These are phyloP conservation scores for Podospora australis DNA, from an alignment of 495 filamentous ascomycete genomes.

Conservation along the genomic window DNA sequence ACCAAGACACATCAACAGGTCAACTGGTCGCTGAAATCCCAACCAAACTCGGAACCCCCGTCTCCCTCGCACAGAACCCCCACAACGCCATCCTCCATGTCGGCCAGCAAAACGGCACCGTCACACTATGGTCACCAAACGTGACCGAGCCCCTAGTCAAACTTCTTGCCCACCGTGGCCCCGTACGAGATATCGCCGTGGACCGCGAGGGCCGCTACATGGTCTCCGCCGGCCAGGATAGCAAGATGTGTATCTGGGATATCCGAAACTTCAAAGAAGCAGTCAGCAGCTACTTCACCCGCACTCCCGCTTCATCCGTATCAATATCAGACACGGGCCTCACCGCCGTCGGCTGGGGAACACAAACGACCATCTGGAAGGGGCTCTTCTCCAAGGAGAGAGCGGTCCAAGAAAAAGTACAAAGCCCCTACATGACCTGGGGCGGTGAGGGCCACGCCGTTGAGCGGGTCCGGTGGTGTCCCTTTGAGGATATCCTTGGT, in stretches of 20 bases:
- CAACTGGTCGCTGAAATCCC: slow-evolving; percentile 75
- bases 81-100: slow-evolving; percentile 86
- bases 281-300: slow-evolving; percentile 83
- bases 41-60: slow-evolving; percentile 77
- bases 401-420: slow-evolving; percentile 66
- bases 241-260: slow-evolving; percentile 93
- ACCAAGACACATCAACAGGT: slow-evolving; percentile 91
- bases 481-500: slow-evolving; percentile 88
- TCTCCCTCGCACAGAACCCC: slow-evolving; percentile 78
- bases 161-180: slow-evolving; percentile 86
- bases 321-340: slow-evolving; percentile 83
- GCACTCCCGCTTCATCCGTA: slow-evolving; percentile 75
- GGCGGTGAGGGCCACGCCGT: slow-evolving; percentile 78
- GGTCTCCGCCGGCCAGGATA: slow-evolving; percentile 87
- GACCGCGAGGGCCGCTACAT: slow-evolving; percentile 92
- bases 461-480: slow-evolving; percentile 83
- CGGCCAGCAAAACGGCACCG: slow-evolving; percentile 89
- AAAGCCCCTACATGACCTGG: slow-evolving; percentile 89
- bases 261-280: slow-evolving; percentile 82
- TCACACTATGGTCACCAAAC: slow-evolving; percentile 96
- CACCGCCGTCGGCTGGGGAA: slow-evolving; percentile 88
- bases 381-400: slow-evolving; percentile 68
- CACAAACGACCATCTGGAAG: slow-evolving; percentile 81
- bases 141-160: slow-evolving; percentile 80
- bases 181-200: slow-evolving; percentile 79